Evolutionary conservation across 257 asterid genomes (phyloP).

Genomic region (Asclepias syriaca): DNA sequence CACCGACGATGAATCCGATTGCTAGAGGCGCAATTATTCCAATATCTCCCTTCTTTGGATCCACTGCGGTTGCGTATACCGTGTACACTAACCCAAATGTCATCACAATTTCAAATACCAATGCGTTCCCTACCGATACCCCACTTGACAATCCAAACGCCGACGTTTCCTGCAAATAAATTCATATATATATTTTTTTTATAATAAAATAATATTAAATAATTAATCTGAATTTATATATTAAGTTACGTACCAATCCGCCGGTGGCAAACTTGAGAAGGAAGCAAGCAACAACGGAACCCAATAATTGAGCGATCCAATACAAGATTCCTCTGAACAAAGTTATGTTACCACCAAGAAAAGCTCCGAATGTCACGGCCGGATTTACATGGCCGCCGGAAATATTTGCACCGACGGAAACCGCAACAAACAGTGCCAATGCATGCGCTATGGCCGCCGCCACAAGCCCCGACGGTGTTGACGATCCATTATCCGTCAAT

Average conservation of each 20-base stretch:
- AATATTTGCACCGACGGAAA: slow-evolving; percentile 33
- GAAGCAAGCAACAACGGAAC: slow-evolving; percentile 27
- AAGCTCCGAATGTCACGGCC: slow-evolving; percentile 36
- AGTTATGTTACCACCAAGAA: slow-evolving; percentile 34
- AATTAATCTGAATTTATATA: background rate
- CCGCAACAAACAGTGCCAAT: slow-evolving; percentile 36
- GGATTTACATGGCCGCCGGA: slow-evolving; percentile 48
- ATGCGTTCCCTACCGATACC: slow-evolving; percentile 27
- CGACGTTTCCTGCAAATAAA: slow-evolving; percentile 22
- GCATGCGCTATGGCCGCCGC: slow-evolving; percentile 33
- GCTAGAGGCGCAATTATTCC: slow-evolving; percentile 44
- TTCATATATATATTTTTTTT: too few species aligned
- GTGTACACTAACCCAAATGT: slow-evolving; percentile 48
- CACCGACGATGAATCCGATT: slow-evolving; percentile 42
- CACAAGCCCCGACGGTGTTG: slow-evolving; percentile 25
- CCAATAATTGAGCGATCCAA: slow-evolving; percentile 32
- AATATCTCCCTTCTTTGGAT: slow-evolving; percentile 35
- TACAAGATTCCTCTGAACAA: slow-evolving; percentile 28
- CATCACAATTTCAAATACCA: slow-evolving; percentile 38
- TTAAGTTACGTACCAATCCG: slow-evolving; percentile 17
- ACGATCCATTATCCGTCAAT: slow-evolving; percentile 18
- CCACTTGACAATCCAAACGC: slow-evolving; percentile 30
- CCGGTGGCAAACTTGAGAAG: slow-evolving; percentile 30
- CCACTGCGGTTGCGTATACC: slow-evolving; percentile 42
- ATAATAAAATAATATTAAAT: too few species aligned